A percentile compares a stretch with the other conserved stretches of the same genome.
phyloP scores from a whole-genome alignment of 1,139 yeast genomes.

The Torulaspora globosa region DNA sequence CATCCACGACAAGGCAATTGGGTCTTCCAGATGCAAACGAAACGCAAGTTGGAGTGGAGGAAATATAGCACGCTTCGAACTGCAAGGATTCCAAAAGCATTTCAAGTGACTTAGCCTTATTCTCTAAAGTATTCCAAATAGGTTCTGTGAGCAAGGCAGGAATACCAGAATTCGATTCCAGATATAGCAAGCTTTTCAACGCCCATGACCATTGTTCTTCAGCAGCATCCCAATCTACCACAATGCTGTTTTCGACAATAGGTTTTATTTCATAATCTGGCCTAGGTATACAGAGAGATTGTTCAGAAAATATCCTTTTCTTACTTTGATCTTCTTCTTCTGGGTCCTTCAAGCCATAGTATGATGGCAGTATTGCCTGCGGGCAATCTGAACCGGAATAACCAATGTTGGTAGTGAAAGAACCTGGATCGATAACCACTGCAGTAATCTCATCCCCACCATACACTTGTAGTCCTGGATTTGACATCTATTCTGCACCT shows the following conservation, averaged over 20 bases:
- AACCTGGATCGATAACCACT: conserved; percentile 87
- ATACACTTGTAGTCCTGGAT: conserved; percentile 43
- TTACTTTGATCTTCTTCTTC: conserved; percentile 26
- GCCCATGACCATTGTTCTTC: conserved; percentile 60
- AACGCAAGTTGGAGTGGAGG: conserved; percentile 82
- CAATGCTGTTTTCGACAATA: conserved; percentile 56
- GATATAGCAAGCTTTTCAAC: conserved; percentile 37
- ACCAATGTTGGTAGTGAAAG: conserved; percentile 77
- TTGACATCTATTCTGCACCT: conserved; percentile 25
- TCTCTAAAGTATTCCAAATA: conserved; percentile 65
- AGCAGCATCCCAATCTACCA: conserved; percentile 74
- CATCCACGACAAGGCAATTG: conserved; percentile 85
- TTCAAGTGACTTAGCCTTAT: conserved; percentile 72
- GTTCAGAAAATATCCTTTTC: conserved; percentile 47
- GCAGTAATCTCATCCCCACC: conserved; percentile 86
- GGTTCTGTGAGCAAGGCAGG: conserved; percentile 37
- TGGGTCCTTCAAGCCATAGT: conserved; percentile 39
- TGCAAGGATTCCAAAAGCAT: conserved; percentile 66
- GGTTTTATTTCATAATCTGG: conserved; percentile 51
- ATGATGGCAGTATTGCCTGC: conserved; percentile 67
- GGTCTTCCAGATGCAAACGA: conserved; percentile 94
- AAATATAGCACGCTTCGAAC: conserved; percentile 82
- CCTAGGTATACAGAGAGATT: conserved; percentile 53
- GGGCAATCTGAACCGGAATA: conserved; percentile 95
- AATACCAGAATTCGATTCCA: conserved; percentile 39